Base-by-base conservation (phyloP, 805 yeast genomes). In the Metschnikowia vanudenii region DNA sequence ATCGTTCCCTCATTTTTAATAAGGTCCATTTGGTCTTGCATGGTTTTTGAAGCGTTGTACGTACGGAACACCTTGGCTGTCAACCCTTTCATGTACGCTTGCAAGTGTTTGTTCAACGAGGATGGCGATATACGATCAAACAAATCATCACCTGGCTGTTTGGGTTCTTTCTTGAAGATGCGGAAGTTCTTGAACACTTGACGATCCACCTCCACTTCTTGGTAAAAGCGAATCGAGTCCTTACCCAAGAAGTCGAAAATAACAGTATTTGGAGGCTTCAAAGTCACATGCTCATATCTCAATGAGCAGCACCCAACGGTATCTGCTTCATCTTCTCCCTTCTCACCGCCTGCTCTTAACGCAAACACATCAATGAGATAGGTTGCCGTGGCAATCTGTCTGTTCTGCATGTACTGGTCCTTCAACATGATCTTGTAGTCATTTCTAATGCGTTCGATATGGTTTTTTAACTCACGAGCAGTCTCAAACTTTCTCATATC, bases 41-140 rank as follows among this genome's bases (percentile, higher is more conserved):
- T 92, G 1, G 97, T 90, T 64, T 88, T 87, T 1, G 97, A 88
- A 0, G 98, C 98, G 69, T 91, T 91, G 62, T 88, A 91, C 0
- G 98, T 91, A 82, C 98, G 95, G 75, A 91, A 92, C 17, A 91
- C 97, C 66, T 91, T 91, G 4, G 98, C 98, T 0, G 97, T 90
- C 53, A 91, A 75, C 0, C 98, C 98, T 19, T 86, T 82, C 94
- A 91, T 85, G 66, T 91, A 90, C 49, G 78, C 82, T 61, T 90
- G 97, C 60, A 91, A 79, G 63, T 89, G 91, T 64, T 84, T 87
- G 73, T 91, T 91, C 60, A 91, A 74, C 31, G 85, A 69, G 1
- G 86, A 68, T 7, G 97, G 97, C 58, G 85, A 92, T 38, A 92
- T 76, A 54, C 97, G 76, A 67, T 91, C 97, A 66, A 92, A 92